Evolutionary conservation across 108 stramenopile genomes (phyloP).

Genomic region (Poteriospumella lacustris): DNA sequence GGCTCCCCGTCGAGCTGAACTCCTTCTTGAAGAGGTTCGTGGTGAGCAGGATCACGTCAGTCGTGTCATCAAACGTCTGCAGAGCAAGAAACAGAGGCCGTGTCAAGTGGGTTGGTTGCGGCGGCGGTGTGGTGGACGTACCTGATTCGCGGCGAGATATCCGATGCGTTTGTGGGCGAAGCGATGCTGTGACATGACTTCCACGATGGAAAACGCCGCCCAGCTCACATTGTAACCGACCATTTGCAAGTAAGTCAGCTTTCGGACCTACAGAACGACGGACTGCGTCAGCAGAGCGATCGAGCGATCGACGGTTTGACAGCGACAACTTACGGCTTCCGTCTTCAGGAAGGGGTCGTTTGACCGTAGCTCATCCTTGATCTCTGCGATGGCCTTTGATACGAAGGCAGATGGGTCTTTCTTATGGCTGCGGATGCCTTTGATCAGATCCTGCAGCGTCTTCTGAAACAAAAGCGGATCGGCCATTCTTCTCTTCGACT

Average conservation of each 20-base stretch:
- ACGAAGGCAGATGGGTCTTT: constrained; percentile 87
- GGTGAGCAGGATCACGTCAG: constrained; percentile 90
- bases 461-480: constrained; percentile 82
- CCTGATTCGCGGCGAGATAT: constrained; percentile 72
- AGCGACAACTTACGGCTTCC: constrained; percentile 72
- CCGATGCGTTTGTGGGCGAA: constrained; percentile 93
- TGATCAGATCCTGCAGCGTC: constrained; percentile 83
- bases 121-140: neutral
- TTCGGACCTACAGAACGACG: constrained; percentile 59
- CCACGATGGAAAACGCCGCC: constrained; percentile 87
- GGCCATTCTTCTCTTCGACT: constrained; percentile 13
- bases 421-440: constrained; percentile 93
- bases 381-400: constrained; percentile 84
- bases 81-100: constrained; percentile 25
- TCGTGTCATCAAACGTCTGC: constrained; percentile 85
- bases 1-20: constrained; percentile 66
- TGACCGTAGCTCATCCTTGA: constrained; percentile 83
- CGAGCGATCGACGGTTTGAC: too few relatives aligned
- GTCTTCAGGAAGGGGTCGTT: constrained; percentile 82
- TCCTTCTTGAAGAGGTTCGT: constrained; percentile 96
- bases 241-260: constrained; percentile 94
- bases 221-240: constrained; percentile 93
- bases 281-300: too few relatives aligned
- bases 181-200: constrained; percentile 83
- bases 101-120: neutral